Conservation (phyloP, 2,329 filamentous ascomycete species). For the Calonectria pteridis region DNA sequence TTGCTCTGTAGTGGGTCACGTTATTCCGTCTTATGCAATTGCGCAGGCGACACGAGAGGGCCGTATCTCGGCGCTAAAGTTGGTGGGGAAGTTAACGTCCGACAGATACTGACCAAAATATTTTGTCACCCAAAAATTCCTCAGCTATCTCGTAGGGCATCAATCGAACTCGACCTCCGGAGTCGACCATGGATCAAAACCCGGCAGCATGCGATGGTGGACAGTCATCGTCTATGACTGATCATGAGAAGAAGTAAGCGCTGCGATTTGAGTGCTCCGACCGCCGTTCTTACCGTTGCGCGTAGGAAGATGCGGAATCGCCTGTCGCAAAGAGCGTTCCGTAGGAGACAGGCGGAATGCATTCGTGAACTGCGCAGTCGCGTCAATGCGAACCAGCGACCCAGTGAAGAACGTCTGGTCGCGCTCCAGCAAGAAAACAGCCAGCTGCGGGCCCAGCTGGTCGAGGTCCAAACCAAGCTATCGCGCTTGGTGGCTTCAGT, state of each 20-base stretch:
- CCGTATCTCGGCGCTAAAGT: not conserved
- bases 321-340: slow-evolving; percentile 48
- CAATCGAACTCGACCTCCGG: not conserved
- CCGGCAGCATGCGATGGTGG: not conserved
- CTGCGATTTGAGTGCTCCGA: not conserved
- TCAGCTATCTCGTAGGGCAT: not conserved
- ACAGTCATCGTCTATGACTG: not conserved
- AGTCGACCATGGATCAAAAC: not conserved
- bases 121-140: not conserved
- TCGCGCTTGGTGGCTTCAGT: slow-evolving; percentile 41
- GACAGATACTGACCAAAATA: not conserved
- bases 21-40: not conserved
- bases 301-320: slow-evolving; percentile 49
- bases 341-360: slow-evolving; percentile 46
- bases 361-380: slow-evolving; percentile 43
- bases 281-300: not conserved
- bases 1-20: not conserved
- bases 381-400: slow-evolving; percentile 37
- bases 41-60: not conserved
- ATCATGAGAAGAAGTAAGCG: slow-evolving; percentile 3
- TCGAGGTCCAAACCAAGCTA: slow-evolving; percentile 46
- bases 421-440: slow-evolving; percentile 44
- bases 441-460: slow-evolving; percentile 42
- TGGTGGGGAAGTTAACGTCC: not conserved
- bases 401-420: slow-evolving; percentile 40